A percentile compares a stretch with the other conserved stretches of the same genome.
Evolutionary conservation across 225 moss, liverwort and hornwort genomes (phyloP).

Genomic region (Anthoceros angustus): DNA sequence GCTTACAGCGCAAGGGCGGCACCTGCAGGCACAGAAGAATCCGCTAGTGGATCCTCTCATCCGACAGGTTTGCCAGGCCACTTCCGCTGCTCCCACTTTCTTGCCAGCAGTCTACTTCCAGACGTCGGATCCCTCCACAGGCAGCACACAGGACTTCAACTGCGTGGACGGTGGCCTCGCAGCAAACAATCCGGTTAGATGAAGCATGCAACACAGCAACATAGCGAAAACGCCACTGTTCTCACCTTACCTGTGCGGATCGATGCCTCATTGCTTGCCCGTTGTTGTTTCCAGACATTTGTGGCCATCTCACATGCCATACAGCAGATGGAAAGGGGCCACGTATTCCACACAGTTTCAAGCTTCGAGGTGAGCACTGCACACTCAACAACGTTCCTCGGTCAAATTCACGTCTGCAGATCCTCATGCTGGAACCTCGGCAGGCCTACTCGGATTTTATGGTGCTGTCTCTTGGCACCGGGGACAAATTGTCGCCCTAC

Average conservation of each 20-base stretch:
- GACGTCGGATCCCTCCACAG: conserved; percentile 21
- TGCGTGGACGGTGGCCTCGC: conserved; percentile 49
- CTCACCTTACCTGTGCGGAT: not conserved
- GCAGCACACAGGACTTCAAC: conserved; percentile 28
- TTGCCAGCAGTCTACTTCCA: conserved; percentile 39
- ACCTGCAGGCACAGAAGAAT: conserved; percentile 27
- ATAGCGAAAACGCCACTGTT: not conserved
- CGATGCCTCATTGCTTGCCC: not conserved
- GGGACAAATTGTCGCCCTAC: conserved; percentile 23
- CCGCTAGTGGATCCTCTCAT: conserved; percentile 33
- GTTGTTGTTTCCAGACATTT: conserved; percentile 20
- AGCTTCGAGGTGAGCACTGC: conserved; percentile 26
- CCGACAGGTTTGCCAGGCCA: conserved; percentile 36
- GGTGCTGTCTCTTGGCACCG: conserved; percentile 45
- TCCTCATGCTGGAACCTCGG: not conserved
- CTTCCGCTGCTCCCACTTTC: conserved; percentile 56
- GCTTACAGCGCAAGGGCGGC: not conserved
- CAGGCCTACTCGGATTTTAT: conserved; percentile 35
- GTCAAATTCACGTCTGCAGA: too few relatives aligned
- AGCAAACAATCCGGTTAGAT: conserved; percentile 49
- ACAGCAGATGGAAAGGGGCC: conserved; percentile 19
- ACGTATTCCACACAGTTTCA: conserved; percentile 13
- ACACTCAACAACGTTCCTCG: not conserved
- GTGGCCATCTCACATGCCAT: conserved; percentile 48
- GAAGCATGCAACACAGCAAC: not conserved